Evolutionary conservation across 352 stramenopile genomes (phyloP).

Genomic region (Thalassiosira livingstoniorum): DNA sequence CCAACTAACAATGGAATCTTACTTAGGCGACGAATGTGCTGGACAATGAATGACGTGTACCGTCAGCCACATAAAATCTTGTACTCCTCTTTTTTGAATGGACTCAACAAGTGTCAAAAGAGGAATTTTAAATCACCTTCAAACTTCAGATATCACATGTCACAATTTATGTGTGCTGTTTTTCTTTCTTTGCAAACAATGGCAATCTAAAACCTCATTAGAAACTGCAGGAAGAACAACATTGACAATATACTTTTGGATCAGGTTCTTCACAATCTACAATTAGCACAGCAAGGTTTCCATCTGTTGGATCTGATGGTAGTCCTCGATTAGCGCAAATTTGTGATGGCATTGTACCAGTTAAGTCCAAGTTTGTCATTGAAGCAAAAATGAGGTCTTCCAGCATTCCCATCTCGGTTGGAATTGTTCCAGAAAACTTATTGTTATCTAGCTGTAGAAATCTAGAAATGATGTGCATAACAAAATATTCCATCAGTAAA

Average conservation of each 20-base stretch:
- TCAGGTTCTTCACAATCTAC: slow-evolving; percentile 11
- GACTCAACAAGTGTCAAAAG: no score
- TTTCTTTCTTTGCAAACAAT: no score
- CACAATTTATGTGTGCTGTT: no score
- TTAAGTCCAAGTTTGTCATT: slow-evolving; percentile 14
- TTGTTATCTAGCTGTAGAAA: slow-evolving; percentile 70
- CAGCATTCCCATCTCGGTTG: slow-evolving; percentile 46
- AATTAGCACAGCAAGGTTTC: slow-evolving; percentile 21
- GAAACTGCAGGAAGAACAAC: slow-evolving; percentile 17
- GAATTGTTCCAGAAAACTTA: slow-evolving; percentile 60
- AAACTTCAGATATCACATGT: no score
- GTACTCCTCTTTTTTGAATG: no score
- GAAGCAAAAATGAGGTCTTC: slow-evolving; percentile 22
- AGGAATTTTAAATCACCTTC: no score
- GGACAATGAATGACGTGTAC: no score
- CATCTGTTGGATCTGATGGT: slow-evolving; percentile 10
- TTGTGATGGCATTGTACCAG: slow-evolving; percentile 30
- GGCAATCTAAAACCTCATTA: not conserved
- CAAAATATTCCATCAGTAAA: no score
- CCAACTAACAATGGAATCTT: no score
- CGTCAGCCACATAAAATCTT: no score
- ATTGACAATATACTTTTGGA: slow-evolving; percentile 28
- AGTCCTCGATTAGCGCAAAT: slow-evolving; percentile 28
- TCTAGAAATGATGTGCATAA: no score
- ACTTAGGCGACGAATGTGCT: no score